phyloP scores from a whole-genome alignment of 176 grass and related monocot species.

The maize (Zea mays) region DNA sequence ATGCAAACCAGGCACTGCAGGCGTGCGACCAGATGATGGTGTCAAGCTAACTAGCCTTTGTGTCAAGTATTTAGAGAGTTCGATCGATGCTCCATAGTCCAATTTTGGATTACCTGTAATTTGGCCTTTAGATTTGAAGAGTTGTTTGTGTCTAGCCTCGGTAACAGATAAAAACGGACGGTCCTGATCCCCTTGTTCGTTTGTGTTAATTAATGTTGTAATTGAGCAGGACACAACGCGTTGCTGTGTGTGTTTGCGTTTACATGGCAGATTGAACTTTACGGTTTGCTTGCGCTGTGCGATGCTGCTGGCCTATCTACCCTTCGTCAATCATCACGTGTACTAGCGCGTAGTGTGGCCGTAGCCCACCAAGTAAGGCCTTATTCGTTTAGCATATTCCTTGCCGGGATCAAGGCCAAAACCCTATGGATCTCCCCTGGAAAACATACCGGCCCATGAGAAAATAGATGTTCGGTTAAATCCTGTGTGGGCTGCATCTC shows the following conservation, averaged over 20 bases:
- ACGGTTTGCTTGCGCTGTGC: too few species aligned
- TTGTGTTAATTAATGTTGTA: constrained; percentile 40
- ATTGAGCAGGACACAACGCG: constrained; percentile 17
- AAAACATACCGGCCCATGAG: too few species aligned
- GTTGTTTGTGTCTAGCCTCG: constrained; percentile 29
- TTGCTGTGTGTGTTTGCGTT: constrained; percentile 9
- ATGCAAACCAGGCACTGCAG: constrained; percentile 62
- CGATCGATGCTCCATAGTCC: constrained; percentile 33
- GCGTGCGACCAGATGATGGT: constrained; percentile 76
- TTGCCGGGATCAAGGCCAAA: too few species aligned
- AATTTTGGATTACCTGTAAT: constrained; percentile 51
- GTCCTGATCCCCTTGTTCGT: neutral
- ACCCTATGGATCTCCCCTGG: too few species aligned
- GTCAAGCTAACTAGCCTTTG: constrained; percentile 45
- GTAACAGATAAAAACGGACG: constrained; percentile 34
- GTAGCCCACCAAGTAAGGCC: too few species aligned
- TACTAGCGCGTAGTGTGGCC: too few species aligned
- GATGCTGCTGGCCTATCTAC: too few species aligned
- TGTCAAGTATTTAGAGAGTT: constrained; percentile 20
- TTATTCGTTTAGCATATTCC: too few species aligned
- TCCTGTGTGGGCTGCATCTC: too few species aligned
- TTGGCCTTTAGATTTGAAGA: constrained; percentile 28
- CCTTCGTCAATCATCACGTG: too few species aligned
- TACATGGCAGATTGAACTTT: neutral
- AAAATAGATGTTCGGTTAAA: too few species aligned